Percentiles rank a stretch among this genome's conserved stretches.
These are phyloP conservation scores for Suillus cothurnatus DNA, from an alignment of 768 basidiomycete genomes.

Conservation along the genomic window DNA sequence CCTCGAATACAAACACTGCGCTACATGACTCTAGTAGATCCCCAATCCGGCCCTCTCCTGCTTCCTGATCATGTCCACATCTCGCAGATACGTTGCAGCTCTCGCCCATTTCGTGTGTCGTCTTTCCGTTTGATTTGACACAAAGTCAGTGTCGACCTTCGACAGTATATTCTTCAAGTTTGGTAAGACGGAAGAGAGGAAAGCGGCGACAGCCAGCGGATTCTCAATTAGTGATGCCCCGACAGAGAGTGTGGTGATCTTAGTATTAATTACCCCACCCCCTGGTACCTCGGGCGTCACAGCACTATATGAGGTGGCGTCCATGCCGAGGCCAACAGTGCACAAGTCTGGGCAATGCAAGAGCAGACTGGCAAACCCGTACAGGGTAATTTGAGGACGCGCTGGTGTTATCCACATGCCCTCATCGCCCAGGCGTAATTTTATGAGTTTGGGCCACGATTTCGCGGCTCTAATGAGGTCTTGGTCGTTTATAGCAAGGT, in stretches of 20 bases:
- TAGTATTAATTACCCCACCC: slow-evolving; percentile 1
- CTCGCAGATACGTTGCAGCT: not conserved
- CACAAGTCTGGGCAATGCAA: not conserved
- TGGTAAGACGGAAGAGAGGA: not conserved
- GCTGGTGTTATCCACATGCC: not conserved
- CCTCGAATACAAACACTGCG: not conserved
- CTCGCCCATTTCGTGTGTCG: not conserved
- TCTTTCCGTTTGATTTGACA: not conserved
- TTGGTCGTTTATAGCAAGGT: not conserved
- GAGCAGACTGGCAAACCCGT: not conserved
- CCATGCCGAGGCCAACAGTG: not conserved
- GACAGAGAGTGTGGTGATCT: slow-evolving; percentile 1
- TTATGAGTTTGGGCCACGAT: slow-evolving; percentile 1
- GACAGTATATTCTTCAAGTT: not conserved
- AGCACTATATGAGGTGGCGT: not conserved
- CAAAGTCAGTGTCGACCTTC: not conserved
- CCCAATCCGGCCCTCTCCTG: not conserved
- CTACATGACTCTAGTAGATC: not conserved
- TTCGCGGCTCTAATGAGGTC: not conserved
- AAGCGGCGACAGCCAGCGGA: not conserved
- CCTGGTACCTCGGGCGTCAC: slow-evolving; percentile 3
- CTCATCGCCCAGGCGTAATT: not conserved
- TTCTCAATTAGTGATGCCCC: not conserved
- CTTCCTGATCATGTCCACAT: not conserved
- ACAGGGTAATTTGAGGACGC: not conserved